Conservation (phyloP, 2,329 filamentous ascomycete genomes). For the Paecilomyces dactylethromorphus region DNA sequence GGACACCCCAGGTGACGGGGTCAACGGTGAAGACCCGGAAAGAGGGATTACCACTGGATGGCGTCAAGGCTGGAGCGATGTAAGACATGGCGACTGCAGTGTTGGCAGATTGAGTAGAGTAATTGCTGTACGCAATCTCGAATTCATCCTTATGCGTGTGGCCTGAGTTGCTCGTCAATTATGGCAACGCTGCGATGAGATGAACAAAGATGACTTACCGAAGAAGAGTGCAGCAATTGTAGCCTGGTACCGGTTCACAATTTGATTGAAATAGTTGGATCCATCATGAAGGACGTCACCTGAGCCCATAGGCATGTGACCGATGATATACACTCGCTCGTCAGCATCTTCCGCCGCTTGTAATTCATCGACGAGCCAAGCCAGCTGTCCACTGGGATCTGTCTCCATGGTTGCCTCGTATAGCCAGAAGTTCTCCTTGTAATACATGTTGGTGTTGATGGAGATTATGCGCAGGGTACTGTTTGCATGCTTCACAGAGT, state of each 20-base stretch:
- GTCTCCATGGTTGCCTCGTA: constrained; percentile 44
- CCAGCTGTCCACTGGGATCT: constrained; percentile 47
- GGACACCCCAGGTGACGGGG: constrained; percentile 47
- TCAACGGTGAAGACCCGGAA: constrained; percentile 55
- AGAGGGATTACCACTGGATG: constrained; percentile 48
- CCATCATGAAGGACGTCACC: constrained; percentile 45
- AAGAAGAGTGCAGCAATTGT: constrained; percentile 51
- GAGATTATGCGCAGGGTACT: constrained; percentile 51
- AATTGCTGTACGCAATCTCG: constrained; percentile 47
- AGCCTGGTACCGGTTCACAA: constrained; percentile 45
- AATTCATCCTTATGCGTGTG: constrained; percentile 53
- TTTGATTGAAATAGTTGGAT: constrained; percentile 46
- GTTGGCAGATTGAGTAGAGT: constrained; percentile 31
- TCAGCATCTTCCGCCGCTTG: constrained; percentile 46
- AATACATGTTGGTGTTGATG: constrained; percentile 52
- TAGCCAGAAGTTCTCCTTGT: constrained; percentile 50
- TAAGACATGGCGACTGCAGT: constrained; percentile 47
- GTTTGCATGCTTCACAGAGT: constrained; percentile 42
- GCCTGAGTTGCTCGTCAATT: constrained; percentile 1
- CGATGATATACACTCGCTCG: constrained; percentile 51
- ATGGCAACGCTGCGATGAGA: not conserved
- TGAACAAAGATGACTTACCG: constrained; percentile 13
- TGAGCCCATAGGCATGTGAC: constrained; percentile 49
- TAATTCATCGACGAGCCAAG: constrained; percentile 49
- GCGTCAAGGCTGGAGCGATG: constrained; percentile 48